Evolutionary conservation across 2,329 filamentous ascomycete genomes (phyloP).

Genomic region (Nemania sp.): DNA sequence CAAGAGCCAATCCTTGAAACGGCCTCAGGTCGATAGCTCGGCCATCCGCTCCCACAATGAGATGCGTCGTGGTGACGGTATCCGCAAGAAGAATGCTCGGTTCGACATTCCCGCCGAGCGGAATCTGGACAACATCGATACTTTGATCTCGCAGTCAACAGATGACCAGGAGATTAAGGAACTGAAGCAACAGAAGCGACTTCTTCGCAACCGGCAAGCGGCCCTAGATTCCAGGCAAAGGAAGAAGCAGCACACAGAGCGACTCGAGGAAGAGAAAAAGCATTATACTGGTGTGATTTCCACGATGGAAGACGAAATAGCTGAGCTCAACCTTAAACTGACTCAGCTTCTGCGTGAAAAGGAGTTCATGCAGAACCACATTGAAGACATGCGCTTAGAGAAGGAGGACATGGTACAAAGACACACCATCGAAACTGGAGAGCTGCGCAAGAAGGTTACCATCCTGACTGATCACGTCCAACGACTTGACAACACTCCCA

Average conservation of each 20-base stretch:
- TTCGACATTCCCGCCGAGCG: slow-evolving; percentile 96
- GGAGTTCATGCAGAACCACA: slow-evolving; percentile 72
- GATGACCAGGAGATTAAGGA: slow-evolving; percentile 96
- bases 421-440: slow-evolving; percentile 87
- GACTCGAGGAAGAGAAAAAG: slow-evolving; percentile 97
- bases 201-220: slow-evolving; percentile 93
- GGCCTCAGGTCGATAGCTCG: slow-evolving; percentile 69
- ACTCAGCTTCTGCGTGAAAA: slow-evolving; percentile 74
- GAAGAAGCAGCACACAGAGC: slow-evolving; percentile 97
- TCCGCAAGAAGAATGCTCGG: slow-evolving; percentile 97
- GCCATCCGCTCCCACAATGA: slow-evolving; percentile 75
- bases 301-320: slow-evolving; percentile 77
- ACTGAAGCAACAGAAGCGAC: slow-evolving; percentile 95
- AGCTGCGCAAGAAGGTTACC: slow-evolving; percentile 89
- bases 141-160: slow-evolving; percentile 83
- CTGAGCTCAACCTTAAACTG: slow-evolving; percentile 67
- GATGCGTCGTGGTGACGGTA: slow-evolving; percentile 78
- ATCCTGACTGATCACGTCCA: slow-evolving; percentile 75
- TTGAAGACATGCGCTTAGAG: slow-evolving; percentile 77
- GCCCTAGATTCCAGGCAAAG: slow-evolving; percentile 95
- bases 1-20: slow-evolving; percentile 58
- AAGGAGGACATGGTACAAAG: slow-evolving; percentile 88
- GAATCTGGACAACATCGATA: slow-evolving; percentile 92
- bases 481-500: slow-evolving; percentile 67
- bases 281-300: slow-evolving; percentile 76